A percentile compares a stretch with the other conserved stretches of the same genome.
phyloP scores from a whole-genome alignment of 2,329 filamentous ascomycete species.

The Leptodontidium sp. region DNA sequence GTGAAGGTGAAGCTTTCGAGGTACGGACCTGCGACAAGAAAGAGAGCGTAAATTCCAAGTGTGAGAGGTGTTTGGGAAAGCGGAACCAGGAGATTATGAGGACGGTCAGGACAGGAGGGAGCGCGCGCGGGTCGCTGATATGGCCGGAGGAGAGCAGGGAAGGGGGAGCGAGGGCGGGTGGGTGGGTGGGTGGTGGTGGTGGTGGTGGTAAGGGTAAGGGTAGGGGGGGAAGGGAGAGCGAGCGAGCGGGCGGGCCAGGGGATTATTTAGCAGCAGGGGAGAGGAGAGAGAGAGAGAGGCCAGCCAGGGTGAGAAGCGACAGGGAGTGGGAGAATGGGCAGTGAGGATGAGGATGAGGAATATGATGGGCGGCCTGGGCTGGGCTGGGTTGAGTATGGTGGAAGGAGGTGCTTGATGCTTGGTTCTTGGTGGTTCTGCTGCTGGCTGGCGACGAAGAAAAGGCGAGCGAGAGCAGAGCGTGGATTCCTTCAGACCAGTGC shows the following conservation, averaged over 20 bases:
- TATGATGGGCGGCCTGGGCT: neutral
- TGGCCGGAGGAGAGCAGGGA: conserved; percentile 15
- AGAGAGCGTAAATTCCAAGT: conserved; percentile 45
- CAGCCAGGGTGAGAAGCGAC: neutral
- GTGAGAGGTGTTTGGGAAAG: conserved; percentile 45
- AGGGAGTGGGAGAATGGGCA: neutral
- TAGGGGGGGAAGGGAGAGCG: neutral
- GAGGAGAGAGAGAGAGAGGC: neutral
- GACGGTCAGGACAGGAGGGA: conserved; percentile 18
- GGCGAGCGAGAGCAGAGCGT: too few species aligned
- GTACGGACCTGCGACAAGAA: conserved; percentile 47
- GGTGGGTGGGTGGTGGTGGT: neutral
- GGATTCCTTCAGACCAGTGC: too few species aligned
- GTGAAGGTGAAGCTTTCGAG: conserved; percentile 41
- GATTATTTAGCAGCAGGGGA: neutral
- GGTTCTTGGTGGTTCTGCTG: too few species aligned
- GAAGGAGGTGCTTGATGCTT: neutral
- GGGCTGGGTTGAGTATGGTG: neutral
- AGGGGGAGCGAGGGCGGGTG: neutral
- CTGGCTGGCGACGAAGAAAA: too few species aligned
- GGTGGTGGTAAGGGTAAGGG: too few species aligned
- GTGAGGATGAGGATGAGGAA: neutral
- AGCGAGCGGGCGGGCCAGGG: neutral
- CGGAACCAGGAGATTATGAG: conserved; percentile 45
- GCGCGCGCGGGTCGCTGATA: conserved; percentile 13